phyloP scores from a whole-genome alignment of 106 monocot species.

The Phalaenopsis equestris region DNA sequence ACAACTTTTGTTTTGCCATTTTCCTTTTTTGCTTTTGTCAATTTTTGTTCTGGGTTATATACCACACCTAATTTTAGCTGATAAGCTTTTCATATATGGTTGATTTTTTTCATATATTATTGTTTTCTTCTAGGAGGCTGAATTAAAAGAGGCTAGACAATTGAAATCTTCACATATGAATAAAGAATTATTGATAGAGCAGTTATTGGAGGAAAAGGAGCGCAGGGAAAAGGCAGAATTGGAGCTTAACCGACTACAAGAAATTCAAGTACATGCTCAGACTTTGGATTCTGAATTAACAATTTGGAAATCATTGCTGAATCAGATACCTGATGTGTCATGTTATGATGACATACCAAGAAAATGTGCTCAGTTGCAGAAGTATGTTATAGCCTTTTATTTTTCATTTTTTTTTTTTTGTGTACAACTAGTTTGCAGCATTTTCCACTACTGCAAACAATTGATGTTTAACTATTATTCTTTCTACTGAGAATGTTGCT shows the following conservation, averaged over 20 bases:
- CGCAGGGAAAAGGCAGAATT: slow-evolving; percentile 69
- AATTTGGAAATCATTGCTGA: slow-evolving; percentile 67
- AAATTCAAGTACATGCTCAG: slow-evolving; percentile 43
- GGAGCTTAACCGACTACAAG: slow-evolving; percentile 56
- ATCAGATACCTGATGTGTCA: slow-evolving; percentile 75
- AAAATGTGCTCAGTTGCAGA: slow-evolving; percentile 62
- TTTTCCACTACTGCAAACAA: background rate
- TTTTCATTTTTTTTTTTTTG: background rate
- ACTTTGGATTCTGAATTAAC: slow-evolving; percentile 61
- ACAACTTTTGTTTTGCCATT: too few species aligned
- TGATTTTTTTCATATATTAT: background rate
- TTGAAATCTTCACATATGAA: slow-evolving; percentile 68
- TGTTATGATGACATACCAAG: slow-evolving; percentile 59
- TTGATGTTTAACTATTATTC: background rate
- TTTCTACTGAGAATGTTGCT: background rate
- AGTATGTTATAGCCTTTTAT: slow-evolving; percentile 29
- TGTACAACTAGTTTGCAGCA: too few species aligned
- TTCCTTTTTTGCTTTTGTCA: background rate
- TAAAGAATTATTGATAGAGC: slow-evolving; percentile 73
- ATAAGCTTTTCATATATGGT: background rate
- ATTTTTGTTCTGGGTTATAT: background rate
- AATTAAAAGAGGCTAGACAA: slow-evolving; percentile 82
- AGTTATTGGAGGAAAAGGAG: slow-evolving; percentile 68
- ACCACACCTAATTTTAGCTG: background rate
- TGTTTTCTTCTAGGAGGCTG: slow-evolving; percentile 57